Evolutionary conservation across 2,329 filamentous ascomycete species (phyloP).

Genomic region (Ophiostoma sp.): DNA sequence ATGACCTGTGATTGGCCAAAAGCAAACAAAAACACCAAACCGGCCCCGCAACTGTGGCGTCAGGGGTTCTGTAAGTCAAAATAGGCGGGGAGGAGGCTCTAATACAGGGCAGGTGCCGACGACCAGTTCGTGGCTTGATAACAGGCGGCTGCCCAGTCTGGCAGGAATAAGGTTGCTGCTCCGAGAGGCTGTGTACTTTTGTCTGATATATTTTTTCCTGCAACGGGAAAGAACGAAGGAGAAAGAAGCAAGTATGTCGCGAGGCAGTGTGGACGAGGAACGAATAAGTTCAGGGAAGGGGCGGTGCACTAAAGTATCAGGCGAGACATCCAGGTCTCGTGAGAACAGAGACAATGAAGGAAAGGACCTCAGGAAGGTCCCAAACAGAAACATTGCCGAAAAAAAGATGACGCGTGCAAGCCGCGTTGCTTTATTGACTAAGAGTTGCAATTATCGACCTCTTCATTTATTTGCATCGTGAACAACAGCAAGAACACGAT

Average conservation of each 20-base stretch:
- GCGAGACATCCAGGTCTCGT: neutral
- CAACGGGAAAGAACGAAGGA: neutral
- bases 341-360: neutral
- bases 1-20: neutral
- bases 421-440: neutral
- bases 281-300: neutral
- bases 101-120: neutral
- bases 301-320: neutral
- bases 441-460: neutral
- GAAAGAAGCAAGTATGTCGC: neutral
- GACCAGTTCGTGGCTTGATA: neutral
- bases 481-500: neutral
- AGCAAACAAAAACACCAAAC: neutral
- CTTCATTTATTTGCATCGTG: neutral
- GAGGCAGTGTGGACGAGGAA: neutral
- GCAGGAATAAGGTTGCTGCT: neutral
- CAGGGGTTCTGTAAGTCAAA: conserved; percentile 7
- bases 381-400: neutral
- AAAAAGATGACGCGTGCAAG: conserved; percentile 1
- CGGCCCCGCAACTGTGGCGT: neutral
- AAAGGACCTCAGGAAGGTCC: neutral
- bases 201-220: neutral
- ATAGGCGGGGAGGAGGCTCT: neutral
- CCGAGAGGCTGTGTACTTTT: neutral
- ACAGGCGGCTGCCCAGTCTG: neutral